Evolutionary conservation across 768 basidiomycete species (phyloP), one percentile per base, ranked within the genome.

Genomic region (Russula foetens): DNA sequence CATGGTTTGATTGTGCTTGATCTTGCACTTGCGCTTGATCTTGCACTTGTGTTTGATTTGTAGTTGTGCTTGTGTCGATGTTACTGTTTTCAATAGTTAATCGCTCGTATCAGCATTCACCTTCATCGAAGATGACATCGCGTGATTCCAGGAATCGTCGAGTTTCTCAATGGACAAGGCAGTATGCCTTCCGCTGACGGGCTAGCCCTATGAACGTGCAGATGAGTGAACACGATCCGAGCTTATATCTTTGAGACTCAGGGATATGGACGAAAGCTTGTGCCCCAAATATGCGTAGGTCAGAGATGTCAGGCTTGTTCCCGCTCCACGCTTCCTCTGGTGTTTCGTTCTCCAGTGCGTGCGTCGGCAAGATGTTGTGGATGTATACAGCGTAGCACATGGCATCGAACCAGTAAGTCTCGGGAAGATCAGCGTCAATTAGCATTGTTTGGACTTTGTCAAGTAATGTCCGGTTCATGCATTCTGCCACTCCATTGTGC

Each of bases 401-500:
- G 0, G 66, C 63, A 15, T 67, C 49, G n/a, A 29, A 60, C 67
- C 68, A 69, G 49, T 65, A 68, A 1, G 50, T 19, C 1, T 47
- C 31, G 2, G 67, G 46, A 2, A 69, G 58, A 7, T 41, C 39
- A 7, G 53, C 46, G 11, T 59, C 63, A 3, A 28, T 11, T 5
- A 67, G 63, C 66, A 70, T 66, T 14, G 60, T 12, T 14, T 59
- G 57, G 0, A 53, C 59, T 4, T 43, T n/a, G 45, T 67, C 65
- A 5, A 54, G 26, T 3, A 69, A 35, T 0, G 56, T 67, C 8
- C 63, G n/a, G n/a, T 70, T 68, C 17, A 67, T 55, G n/a, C 67
- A 46, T 52, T 70, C 66, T 0, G 66, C 57, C 17, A 67, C 43
- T 29, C 69, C 65, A 39, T 70, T 66, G 35, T 69, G 64, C 57